Conservation (phyloP, 1,284 basidiomycete species). For the Flammula alnicola region DNA sequence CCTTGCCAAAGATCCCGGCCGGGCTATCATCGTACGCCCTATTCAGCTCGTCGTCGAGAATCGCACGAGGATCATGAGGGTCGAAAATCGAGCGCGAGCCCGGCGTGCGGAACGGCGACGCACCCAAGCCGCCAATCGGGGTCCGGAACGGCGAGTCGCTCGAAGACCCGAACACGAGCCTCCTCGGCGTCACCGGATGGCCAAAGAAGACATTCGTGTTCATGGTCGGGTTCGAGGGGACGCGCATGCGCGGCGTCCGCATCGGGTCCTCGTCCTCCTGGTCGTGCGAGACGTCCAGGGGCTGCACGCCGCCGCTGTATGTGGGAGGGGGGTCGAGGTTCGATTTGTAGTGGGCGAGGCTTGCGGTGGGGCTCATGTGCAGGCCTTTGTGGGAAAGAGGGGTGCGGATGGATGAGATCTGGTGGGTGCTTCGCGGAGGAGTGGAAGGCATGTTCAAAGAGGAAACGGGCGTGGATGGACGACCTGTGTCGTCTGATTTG, state of each 20-base stretch:
- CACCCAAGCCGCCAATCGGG: slow-evolving; percentile 40
- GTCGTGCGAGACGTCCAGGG: slow-evolving; percentile 20
- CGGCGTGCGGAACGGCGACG: slow-evolving; percentile 65
- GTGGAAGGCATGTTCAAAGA: slow-evolving; percentile 36
- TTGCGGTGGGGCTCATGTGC: slow-evolving; percentile 67
- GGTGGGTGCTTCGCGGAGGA: slow-evolving; percentile 41
- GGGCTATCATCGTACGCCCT: slow-evolving; percentile 58
- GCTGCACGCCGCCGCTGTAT: slow-evolving; percentile 38
- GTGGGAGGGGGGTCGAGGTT: slow-evolving; percentile 63
- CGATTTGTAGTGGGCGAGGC: slow-evolving; percentile 66
- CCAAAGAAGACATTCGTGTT: slow-evolving; percentile 27
- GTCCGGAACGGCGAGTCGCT: slow-evolving; percentile 62
- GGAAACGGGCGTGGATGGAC: slow-evolving; percentile 32
- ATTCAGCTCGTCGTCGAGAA: slow-evolving; percentile 70
- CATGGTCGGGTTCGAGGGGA: slow-evolving; percentile 26
- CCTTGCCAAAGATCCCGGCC: slow-evolving; percentile 59
- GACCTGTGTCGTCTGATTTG: slow-evolving; percentile 26
- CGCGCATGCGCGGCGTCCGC: slow-evolving; percentile 60
- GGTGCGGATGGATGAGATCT: slow-evolving; percentile 63
- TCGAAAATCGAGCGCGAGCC: slow-evolving; percentile 57
- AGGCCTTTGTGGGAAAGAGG: slow-evolving; percentile 70
- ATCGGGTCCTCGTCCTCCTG: slow-evolving; percentile 43
- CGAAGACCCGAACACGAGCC: slow-evolving; percentile 50
- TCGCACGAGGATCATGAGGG: slow-evolving; percentile 65
- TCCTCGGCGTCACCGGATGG: slow-evolving; percentile 61